phyloP scores from a whole-genome alignment of 2,329 filamentous ascomycete genomes.

The Tolypocladium guangdongense region DNA sequence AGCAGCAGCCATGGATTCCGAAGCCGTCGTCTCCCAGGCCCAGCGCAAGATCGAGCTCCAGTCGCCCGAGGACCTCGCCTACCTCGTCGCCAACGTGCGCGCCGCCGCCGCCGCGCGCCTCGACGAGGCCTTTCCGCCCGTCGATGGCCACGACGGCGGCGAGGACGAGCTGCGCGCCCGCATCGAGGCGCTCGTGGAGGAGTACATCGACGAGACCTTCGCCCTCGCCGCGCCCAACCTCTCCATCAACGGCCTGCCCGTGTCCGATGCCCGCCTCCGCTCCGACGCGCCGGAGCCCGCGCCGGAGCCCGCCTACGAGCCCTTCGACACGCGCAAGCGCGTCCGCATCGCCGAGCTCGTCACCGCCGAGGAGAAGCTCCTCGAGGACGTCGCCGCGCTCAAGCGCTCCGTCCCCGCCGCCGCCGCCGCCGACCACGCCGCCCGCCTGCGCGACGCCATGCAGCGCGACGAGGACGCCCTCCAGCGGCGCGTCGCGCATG shows the following conservation, averaged over 20 bases:
- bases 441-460: slow-evolving; percentile 27
- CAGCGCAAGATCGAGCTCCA: slow-evolving; percentile 75
- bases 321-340: slow-evolving; percentile 49
- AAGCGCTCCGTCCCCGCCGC: slow-evolving; percentile 40
- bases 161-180: slow-evolving; percentile 47
- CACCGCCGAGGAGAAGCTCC: slow-evolving; percentile 50
- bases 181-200: slow-evolving; percentile 47
- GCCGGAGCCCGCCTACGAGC: slow-evolving; percentile 35
- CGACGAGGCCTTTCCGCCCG: slow-evolving; percentile 55
- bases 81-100: slow-evolving; percentile 59
- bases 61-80: slow-evolving; percentile 60
- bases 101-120: slow-evolving; percentile 57
- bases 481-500: slow-evolving; percentile 13
- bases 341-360: slow-evolving; percentile 49
- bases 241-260: slow-evolving; percentile 49
- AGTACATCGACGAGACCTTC: slow-evolving; percentile 55
- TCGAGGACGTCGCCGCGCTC: slow-evolving; percentile 51
- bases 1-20: slow-evolving; percentile 16
- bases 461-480: slow-evolving; percentile 37
- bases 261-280: slow-evolving; percentile 20
- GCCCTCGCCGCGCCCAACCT: slow-evolving; percentile 47
- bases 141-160: slow-evolving; percentile 31
- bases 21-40: slow-evolving; percentile 23
- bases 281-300: slow-evolving; percentile 12
- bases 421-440: slow-evolving; percentile 31